Percentiles rank a stretch among this genome's conserved stretches.
These are phyloP conservation scores for Talaromyces verruculosus DNA, from an alignment of 2,329 filamentous ascomycete genomes.

Conservation along the genomic window DNA sequence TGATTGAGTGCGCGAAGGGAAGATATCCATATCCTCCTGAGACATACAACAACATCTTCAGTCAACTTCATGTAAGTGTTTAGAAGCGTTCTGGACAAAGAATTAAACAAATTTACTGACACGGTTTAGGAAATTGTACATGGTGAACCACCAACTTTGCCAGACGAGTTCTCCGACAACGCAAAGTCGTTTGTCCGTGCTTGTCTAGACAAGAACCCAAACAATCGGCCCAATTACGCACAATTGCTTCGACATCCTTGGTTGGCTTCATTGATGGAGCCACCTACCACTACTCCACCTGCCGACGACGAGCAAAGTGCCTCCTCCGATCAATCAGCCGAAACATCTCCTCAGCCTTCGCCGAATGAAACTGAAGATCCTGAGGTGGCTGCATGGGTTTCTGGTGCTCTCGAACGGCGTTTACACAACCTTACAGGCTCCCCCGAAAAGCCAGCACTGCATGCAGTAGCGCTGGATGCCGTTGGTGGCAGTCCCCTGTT, in stretches of 20 bases:
- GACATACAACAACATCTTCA: conserved; percentile 97
- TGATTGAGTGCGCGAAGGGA: conserved; percentile 94
- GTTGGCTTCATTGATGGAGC: conserved; percentile 74
- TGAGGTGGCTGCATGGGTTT: conserved; percentile 87
- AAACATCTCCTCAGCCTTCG: conserved; percentile 33
- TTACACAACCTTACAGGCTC: conserved; percentile 58
- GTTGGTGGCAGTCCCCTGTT: conserved; percentile 50
- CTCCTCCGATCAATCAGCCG: conserved; percentile 27
- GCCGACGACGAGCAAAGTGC: conserved; percentile 23
- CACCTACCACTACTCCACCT: conserved; percentile 63
- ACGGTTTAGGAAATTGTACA: conserved; percentile 88
- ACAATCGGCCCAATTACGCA: conserved; percentile 88
- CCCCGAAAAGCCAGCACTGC: conserved; percentile 72
- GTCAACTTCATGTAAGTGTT: conserved; percentile 82
- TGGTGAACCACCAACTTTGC: conserved; percentile 88
- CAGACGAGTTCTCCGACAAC: conserved; percentile 73
- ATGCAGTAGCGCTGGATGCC: conserved; percentile 79
- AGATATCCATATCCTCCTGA: conserved; percentile 95
- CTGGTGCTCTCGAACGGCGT: conserved; percentile 66
- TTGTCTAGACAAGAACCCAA: conserved; percentile 90
- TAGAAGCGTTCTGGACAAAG: neutral
- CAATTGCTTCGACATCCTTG: conserved; percentile 88
- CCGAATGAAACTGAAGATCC: conserved; percentile 62
- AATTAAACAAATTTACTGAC: neutral
- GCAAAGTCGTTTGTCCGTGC: conserved; percentile 84